phyloP scores from a whole-genome alignment of 352 stramenopile species.

The Blastocystis sp. region DNA sequence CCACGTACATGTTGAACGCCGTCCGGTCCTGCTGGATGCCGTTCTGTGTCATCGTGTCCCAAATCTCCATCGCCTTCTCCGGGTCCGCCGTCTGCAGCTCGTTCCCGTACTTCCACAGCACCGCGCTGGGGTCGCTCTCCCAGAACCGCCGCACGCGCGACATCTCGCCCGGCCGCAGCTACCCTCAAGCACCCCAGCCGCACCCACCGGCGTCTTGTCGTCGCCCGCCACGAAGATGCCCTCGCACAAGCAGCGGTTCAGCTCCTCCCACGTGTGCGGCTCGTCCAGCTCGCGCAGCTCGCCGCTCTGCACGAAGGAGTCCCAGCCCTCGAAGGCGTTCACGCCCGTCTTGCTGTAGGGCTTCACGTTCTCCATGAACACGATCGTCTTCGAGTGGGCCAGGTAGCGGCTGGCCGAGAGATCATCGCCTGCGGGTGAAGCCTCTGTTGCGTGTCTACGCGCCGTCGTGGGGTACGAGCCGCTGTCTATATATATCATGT shows the following conservation, averaged over 20 bases:
- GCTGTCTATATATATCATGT: slow-evolving; percentile 69
- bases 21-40: slow-evolving; percentile 39
- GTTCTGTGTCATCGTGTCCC: slow-evolving; percentile 55
- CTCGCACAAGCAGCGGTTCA: slow-evolving; percentile 66
- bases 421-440: slow-evolving; percentile 33
- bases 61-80: slow-evolving; percentile 61
- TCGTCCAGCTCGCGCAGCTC: slow-evolving; percentile 36
- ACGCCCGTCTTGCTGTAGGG: slow-evolving; percentile 63
- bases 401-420: slow-evolving; percentile 32
- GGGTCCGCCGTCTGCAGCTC: slow-evolving; percentile 42
- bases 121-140: slow-evolving; percentile 33
- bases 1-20: slow-evolving; percentile 51
- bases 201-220: slow-evolving; percentile 6
- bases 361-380: slow-evolving; percentile 69
- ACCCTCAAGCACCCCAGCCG: neutral
- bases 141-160: slow-evolving; percentile 56
- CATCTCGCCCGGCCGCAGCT: slow-evolving; percentile 49
- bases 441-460: neutral
- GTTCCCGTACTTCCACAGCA: slow-evolving; percentile 69
- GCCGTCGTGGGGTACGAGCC: slow-evolving; percentile 55
- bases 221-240: slow-evolving; percentile 54
- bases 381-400: slow-evolving; percentile 53
- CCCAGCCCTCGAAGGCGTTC: slow-evolving; percentile 48
- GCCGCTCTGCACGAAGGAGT: slow-evolving; percentile 41
- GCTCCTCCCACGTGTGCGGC: slow-evolving; percentile 56